Base-by-base conservation (phyloP, 495 filamentous ascomycete species). In the Sordaria brevicollis region DNA sequence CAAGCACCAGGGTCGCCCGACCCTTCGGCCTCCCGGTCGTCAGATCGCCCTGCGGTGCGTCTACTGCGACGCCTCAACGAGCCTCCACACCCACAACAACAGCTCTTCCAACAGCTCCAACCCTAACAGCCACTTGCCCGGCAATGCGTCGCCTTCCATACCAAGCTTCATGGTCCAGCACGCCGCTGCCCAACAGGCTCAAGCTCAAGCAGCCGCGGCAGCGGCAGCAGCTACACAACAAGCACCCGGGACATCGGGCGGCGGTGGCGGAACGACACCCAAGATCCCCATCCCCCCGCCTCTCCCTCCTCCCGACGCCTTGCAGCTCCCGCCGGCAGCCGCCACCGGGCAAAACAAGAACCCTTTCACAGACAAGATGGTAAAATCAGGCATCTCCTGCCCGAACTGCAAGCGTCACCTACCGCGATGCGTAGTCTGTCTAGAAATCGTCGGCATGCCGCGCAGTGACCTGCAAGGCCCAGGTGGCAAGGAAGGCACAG, bases 371-470 rank as follows among this genome's bases (percentile, higher is more conserved):
- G 79, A 79, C 8, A 83, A 81, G 67, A 82, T 81, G 77, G 78
- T 82, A 67, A 77, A 83, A 69, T 81, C 83, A 6, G 86, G 88
- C 2, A 83, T 89, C 65, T 83, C 91, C 49, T 99, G 95, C 75
- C 93, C 92, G 0, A 88, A 88, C 72, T 99, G 96, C 81, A 93
- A 91, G 35, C 86, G 91, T 17, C 92, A 94, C 71, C 88, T 98
- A 77, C 93, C 93, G 4, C 88, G 96, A 6, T 99, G 95, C 75
- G 91, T 91, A 1, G 86, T 98, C 8, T 99, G 95, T 78, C 87
- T 92, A 70, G 84, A 93, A 73, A 90, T 91, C 81, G 88, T 98
- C 0, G 96, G 96, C 3, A 87, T 89, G 65, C 90, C 91, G 69
- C 86, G 93, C 38, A 75, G 74, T 67, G 69, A 70, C 54, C 49